These are phyloP conservation scores for Lepidium sativum DNA, from an alignment of 345 rosid genomes.

Conservation along the genomic window DNA sequence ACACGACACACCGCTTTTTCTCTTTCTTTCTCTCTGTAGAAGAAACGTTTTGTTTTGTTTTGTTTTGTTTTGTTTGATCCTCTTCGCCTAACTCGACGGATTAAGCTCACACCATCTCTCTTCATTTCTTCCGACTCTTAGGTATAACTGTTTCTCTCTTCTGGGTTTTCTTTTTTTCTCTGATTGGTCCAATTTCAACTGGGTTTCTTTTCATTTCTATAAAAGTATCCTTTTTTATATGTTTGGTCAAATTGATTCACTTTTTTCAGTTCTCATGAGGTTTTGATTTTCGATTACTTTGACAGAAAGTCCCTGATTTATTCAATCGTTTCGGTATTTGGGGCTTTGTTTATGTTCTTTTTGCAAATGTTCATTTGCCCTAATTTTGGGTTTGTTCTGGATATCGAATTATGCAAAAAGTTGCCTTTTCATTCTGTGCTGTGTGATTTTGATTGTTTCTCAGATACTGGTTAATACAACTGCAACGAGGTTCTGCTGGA, in stretches of 20 bases:
- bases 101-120: not conserved
- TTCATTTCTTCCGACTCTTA: not conserved
- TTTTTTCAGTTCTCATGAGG: not conserved
- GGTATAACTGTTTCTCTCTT: constrained; percentile 6
- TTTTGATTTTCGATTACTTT: constrained; percentile 1
- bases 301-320: not conserved
- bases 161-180: not conserved
- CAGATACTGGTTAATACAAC: not conserved
- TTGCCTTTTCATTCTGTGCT: not conserved
- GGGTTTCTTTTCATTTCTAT: not conserved
- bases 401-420: not conserved
- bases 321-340: not conserved
- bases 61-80: constrained; percentile 10
- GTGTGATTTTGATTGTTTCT: not conserved
- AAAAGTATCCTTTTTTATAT: not conserved
- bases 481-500: not conserved
- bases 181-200: not conserved
- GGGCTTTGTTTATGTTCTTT: not conserved
- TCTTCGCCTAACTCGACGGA: constrained; percentile 1
- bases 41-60: constrained; percentile 5
- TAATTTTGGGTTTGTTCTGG: not conserved
- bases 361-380: not conserved
- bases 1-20: not conserved
- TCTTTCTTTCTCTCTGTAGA: constrained; percentile 4
- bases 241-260: not conserved